Base-by-base conservation (phyloP, 768 basidiomycete species). In the Leucocoprinus leucothites region DNA sequence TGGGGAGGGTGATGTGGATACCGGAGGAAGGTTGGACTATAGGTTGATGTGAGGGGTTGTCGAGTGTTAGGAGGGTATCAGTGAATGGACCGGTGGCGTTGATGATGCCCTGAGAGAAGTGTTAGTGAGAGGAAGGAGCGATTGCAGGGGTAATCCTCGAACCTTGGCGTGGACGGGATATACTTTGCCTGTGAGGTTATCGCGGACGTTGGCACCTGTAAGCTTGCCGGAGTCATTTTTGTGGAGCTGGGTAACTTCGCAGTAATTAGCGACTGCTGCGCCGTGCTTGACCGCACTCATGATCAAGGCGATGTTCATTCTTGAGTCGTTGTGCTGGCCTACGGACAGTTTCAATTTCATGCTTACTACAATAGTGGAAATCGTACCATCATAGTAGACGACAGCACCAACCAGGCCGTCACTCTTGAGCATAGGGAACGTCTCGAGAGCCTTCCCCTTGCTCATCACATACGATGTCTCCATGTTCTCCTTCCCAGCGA, bases 321-420 rank as follows among this genome's bases (percentile, higher is more conserved):
- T 84, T 1, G 96, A 89, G 64, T 99, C 97, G 64, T 99, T 99
- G 72, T 99, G 96, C 73, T 98, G 96, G 52, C 94, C 92, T 94
- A 47, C 24, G 13, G 6, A 16, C 22, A 14, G 9, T 14, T 47
- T 26, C 24, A 26, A 5, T 47, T 6, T 9, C 9, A 11, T 26
- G 5, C 26, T 25, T 6, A 16, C n/a, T 47, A n/a, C 1, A 41
- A 31, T 21, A 35, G 31, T 46, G 25, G 26, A 21, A 18, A 28
- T 22, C 80, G 56, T 62, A 90, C 95, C 95, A 64, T 99, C 96
- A 62, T 99, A 97, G 72, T 98, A 98, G 14, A 99, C 96, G 52
- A 99, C 77, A 13, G 94, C 95, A 18, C 95, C 95, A 28, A 94
- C 93, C 9, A 98, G 80, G 2, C 94, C 94, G 5, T 97, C 87